A percentile compares a stretch with the other conserved stretches of the same genome.
These are phyloP conservation scores for Oenanthe javanica DNA, from an alignment of 140 eudicot genomes.

Conservation along the genomic window DNA sequence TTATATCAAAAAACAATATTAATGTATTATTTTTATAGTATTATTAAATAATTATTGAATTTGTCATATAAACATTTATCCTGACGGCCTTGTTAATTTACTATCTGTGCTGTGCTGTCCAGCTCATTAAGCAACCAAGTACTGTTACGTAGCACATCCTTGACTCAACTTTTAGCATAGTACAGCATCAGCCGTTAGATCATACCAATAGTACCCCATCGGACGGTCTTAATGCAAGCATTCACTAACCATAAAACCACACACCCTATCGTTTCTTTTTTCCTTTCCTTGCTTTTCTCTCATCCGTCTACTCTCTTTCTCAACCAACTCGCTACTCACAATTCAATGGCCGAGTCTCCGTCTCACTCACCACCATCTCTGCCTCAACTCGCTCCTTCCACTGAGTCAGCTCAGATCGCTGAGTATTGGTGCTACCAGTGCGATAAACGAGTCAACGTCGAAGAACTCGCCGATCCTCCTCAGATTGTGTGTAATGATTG, in stretches of 20 bases:
- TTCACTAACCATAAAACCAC: background rate
- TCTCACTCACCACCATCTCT: conserved; percentile 32
- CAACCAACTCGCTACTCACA: background rate
- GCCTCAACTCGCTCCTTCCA: conserved; percentile 4
- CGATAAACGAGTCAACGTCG: conserved; percentile 68
- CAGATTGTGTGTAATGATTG: conserved; percentile 67
- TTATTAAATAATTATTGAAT: too few relatives aligned
- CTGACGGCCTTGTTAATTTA: too few relatives aligned
- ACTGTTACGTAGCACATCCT: too few relatives aligned
- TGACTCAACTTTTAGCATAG: background rate
- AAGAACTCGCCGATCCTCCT: conserved; percentile 54
- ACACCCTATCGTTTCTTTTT: background rate
- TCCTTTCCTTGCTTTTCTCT: background rate
- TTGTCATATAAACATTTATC: too few relatives aligned
- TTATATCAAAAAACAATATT: too few relatives aligned
- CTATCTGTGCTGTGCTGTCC: too few relatives aligned
- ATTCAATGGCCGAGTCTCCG: conserved; percentile 53
- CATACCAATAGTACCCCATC: background rate
- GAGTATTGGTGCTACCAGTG: conserved; percentile 90
- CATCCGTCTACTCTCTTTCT: background rate
- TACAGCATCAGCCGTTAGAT: background rate
- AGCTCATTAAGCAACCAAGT: too few relatives aligned
- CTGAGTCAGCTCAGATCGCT: conserved; percentile 18
- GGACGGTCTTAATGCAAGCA: background rate
- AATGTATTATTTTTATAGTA: too few relatives aligned